These are phyloP conservation scores for Cyberlindnera euphorbiiphila DNA, from an alignment of 805 yeast species.

Conservation along the genomic window DNA sequence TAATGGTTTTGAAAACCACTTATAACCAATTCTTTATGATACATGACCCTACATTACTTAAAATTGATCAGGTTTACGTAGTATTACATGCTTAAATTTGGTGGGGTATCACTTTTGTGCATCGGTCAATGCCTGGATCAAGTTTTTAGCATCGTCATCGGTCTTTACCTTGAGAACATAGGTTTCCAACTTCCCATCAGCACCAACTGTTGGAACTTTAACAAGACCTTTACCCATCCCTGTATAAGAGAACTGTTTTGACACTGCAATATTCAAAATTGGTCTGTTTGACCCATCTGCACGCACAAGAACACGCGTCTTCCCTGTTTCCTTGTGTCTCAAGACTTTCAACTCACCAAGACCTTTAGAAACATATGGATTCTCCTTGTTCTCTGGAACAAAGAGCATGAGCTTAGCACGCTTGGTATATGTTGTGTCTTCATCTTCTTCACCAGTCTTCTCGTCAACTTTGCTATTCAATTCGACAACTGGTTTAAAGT, in stretches of 20 bases:
- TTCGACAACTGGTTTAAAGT: conserved; percentile 41
- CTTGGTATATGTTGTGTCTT: conserved; percentile 57
- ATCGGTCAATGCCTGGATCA: conserved; percentile 33
- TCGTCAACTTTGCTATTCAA: conserved; percentile 50
- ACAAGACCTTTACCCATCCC: conserved; percentile 63
- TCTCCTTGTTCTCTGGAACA: conserved; percentile 43
- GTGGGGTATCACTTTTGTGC: conserved; percentile 11
- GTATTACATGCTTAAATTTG: neutral
- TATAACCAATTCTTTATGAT: conserved; percentile 5
- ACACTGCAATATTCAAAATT: conserved; percentile 61
- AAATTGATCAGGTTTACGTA: too few species aligned
- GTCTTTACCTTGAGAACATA: conserved; percentile 77
- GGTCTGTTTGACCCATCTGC: conserved; percentile 88
- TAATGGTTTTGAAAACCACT: neutral
- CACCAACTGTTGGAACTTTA: conserved; percentile 57
- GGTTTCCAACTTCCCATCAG: conserved; percentile 56
- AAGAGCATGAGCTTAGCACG: conserved; percentile 68
- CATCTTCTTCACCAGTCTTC: conserved; percentile 84
- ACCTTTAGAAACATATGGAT: conserved; percentile 57
- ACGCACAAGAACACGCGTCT: conserved; percentile 71
- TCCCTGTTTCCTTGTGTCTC: conserved; percentile 51
- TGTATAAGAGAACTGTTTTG: conserved; percentile 55
- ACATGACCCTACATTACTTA: neutral
- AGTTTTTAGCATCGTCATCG: conserved; percentile 57
- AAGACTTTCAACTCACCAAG: conserved; percentile 79